A percentile compares a stretch with the other conserved stretches of the same genome.
phyloP scores from a whole-genome alignment of 129 eudicot genomes.

The Artemisia tridentata region DNA sequence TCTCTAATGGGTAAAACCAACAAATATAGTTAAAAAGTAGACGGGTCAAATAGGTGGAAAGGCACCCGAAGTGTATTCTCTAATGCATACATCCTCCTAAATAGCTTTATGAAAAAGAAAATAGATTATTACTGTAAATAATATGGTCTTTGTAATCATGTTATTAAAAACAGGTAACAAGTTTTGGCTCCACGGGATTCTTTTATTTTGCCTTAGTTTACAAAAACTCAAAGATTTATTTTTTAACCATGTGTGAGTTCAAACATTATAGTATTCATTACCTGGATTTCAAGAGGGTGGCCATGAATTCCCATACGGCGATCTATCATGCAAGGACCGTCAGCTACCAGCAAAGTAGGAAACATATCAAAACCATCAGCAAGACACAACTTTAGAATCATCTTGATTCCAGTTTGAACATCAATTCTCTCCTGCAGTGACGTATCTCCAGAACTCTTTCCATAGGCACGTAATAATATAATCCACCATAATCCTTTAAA shows the following conservation, averaged over 20 bases:
- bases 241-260: neutral
- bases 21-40: neutral
- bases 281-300: conserved; percentile 85
- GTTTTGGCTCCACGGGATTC: neutral
- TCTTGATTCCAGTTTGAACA: conserved; percentile 79
- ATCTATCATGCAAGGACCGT: conserved; percentile 91
- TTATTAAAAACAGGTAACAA: neutral
- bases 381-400: conserved; percentile 64
- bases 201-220: neutral
- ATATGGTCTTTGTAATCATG: neutral
- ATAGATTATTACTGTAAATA: neutral
- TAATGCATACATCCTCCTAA: neutral
- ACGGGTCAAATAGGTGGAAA: neutral
- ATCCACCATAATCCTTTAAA: conserved; percentile 76
- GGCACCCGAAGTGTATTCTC: neutral
- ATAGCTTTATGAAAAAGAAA: neutral
- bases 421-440: conserved; percentile 66
- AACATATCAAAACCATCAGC: conserved; percentile 89
- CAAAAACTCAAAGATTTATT: neutral
- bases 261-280: conserved; percentile 18
- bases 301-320: conserved; percentile 92
- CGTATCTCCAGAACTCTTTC: conserved; percentile 58
- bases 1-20: neutral
- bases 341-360: conserved; percentile 73
- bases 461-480: conserved; percentile 73